Conservation (phyloP, 2,329 filamentous ascomycete genomes). For the Calycina herbarum region DNA sequence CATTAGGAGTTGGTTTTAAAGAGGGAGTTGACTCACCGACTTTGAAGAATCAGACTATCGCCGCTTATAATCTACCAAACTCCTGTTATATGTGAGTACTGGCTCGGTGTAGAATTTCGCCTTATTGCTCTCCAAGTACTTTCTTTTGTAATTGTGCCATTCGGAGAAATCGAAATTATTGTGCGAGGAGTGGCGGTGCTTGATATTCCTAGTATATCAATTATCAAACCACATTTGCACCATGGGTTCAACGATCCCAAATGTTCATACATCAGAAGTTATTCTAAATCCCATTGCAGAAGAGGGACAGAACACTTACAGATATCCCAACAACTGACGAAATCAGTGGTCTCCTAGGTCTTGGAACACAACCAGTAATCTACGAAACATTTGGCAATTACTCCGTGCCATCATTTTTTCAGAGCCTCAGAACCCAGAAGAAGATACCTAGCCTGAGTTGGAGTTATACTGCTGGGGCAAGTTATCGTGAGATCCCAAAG, state of each 20-base stretch:
- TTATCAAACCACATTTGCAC: neutral
- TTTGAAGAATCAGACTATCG: conserved; percentile 22
- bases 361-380: conserved; percentile 41
- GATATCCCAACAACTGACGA: conserved; percentile 20
- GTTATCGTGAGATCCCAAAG: conserved; percentile 36
- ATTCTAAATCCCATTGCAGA: neutral
- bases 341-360: conserved; percentile 40
- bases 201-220: too few relatives aligned
- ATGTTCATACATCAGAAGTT: neutral
- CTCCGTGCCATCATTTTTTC: conserved; percentile 39
- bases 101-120: neutral
- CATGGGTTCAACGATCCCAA: neutral
- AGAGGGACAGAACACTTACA: neutral
- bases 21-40: conserved; percentile 30
- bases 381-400: conserved; percentile 39
- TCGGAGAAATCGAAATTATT: neutral
- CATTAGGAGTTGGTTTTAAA: conserved; percentile 18
- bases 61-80: conserved; percentile 33
- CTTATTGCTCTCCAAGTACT: too few relatives aligned
- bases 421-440: conserved; percentile 38
- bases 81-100: conserved; percentile 40
- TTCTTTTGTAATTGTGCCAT: neutral
- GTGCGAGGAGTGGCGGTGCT: neutral
- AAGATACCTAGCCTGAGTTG: conserved; percentile 42
- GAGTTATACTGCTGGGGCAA: conserved; percentile 45